These are phyloP conservation scores for Chenopodium formosanum DNA, from an alignment of 148 eudicot species.

Conservation along the genomic window DNA sequence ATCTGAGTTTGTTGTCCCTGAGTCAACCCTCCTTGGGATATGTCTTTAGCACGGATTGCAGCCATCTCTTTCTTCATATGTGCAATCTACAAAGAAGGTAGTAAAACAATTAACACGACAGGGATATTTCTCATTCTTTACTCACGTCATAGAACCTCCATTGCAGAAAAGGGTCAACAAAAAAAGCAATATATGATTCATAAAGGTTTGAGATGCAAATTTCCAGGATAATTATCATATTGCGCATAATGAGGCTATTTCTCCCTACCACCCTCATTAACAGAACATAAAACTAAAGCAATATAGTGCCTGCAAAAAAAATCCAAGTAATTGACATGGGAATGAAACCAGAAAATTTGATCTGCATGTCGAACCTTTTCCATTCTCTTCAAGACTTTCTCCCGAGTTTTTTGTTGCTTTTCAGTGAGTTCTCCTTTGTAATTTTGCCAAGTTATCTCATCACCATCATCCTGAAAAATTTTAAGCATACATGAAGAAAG, in stretches of 20 bases:
- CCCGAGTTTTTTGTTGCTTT: conserved; percentile 98
- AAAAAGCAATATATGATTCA: not conserved
- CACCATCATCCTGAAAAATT: conserved; percentile 65
- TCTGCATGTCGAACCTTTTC: conserved; percentile 58
- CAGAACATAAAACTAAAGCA: not conserved
- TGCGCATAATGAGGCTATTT: not conserved
- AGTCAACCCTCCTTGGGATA: conserved; percentile 97
- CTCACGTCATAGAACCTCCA: not conserved
- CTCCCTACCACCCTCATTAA: conserved; percentile 1
- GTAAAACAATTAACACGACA: not conserved
- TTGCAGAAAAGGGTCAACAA: not conserved
- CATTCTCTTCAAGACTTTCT: conserved; percentile 85
- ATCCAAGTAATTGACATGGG: not conserved
- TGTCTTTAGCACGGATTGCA: conserved; percentile 95
- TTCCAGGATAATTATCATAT: not conserved
- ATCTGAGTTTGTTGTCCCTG: conserved; percentile 99
- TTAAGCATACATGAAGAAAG: conserved; percentile 15
- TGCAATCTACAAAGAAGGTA: conserved; percentile 53
- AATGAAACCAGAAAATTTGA: not conserved
- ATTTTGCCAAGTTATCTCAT: conserved; percentile 97
- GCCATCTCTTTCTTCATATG: conserved; percentile 99
- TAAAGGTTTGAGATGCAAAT: not conserved
- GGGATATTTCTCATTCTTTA: not conserved
- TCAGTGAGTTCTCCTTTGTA: conserved; percentile 97
- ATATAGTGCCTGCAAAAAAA: not conserved